Evolutionary conservation across 139 green algal species (phyloP).

Genomic region (Chlamydomonas sphaeroides): DNA sequence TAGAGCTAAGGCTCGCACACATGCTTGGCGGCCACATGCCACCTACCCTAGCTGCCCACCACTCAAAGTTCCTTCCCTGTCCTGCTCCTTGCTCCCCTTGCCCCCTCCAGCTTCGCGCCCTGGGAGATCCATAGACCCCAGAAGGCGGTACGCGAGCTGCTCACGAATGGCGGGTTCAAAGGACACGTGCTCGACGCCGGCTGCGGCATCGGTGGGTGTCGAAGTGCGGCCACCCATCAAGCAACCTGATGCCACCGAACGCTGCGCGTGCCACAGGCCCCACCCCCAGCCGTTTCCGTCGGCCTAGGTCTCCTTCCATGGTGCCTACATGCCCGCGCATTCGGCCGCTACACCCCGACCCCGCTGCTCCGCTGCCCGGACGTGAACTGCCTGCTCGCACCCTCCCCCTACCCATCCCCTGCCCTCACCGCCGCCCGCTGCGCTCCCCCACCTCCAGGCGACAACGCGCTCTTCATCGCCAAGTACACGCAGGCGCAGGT

Average conservation of each 20-base stretch:
- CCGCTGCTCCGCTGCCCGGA: too few relatives aligned
- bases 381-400: too few relatives aligned
- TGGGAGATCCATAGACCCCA: slow-evolving; percentile 14
- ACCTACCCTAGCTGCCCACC: too few relatives aligned
- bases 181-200: background rate
- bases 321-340: too few relatives aligned
- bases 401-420: too few relatives aligned
- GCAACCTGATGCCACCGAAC: background rate
- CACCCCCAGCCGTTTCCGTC: too few relatives aligned
- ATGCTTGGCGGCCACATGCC: too few relatives aligned
- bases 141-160: slow-evolving; percentile 3
- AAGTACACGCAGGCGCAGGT: slow-evolving; percentile 7
- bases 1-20: too few relatives aligned
- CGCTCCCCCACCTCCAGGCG: background rate
- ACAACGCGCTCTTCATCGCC: slow-evolving; percentile 18
- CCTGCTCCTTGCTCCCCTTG: too few relatives aligned
- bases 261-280: background rate
- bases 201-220: background rate
- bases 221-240: background rate
- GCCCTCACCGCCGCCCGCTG: background rate
- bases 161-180: background rate
- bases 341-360: too few relatives aligned
- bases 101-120: background rate
- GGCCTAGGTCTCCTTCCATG: too few relatives aligned
- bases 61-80: too few relatives aligned